Percentiles rank a stretch among this genome's conserved stretches.
Evolutionary conservation across 306 rosid species (phyloP).

Genomic region (Sphenostylis stenocarpa): DNA sequence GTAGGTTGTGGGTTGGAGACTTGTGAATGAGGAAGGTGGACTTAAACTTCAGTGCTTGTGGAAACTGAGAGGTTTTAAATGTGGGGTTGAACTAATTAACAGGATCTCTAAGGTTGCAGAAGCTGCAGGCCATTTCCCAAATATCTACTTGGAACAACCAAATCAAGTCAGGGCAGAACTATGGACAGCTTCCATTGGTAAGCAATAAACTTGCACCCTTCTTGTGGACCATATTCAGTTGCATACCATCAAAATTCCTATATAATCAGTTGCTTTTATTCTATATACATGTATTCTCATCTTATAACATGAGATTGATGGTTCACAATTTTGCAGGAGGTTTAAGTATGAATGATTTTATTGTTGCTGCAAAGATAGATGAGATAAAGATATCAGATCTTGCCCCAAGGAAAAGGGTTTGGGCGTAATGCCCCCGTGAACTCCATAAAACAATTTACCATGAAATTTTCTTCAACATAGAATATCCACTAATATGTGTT

Average conservation of each 20-base stretch:
- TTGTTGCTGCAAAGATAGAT: slow-evolving; percentile 84
- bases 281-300: not conserved
- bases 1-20: slow-evolving; percentile 91
- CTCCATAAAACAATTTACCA: slow-evolving; percentile 12
- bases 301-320: slow-evolving; percentile 11
- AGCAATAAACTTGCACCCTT: slow-evolving; percentile 13
- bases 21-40: slow-evolving; percentile 57
- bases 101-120: slow-evolving; percentile 67
- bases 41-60: slow-evolving; percentile 80
- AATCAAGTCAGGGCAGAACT: slow-evolving; percentile 82
- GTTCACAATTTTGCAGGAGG: slow-evolving; percentile 72
- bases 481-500: slow-evolving; percentile 23
- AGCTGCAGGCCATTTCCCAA: slow-evolving; percentile 71
- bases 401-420: slow-evolving; percentile 74
- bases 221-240: not conserved
- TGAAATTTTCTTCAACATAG: not conserved
- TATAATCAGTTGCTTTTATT: not conserved
- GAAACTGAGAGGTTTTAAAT: slow-evolving; percentile 80
- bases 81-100: slow-evolving; percentile 76
- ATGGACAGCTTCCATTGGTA: slow-evolving; percentile 85
- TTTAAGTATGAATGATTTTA: slow-evolving; percentile 87
- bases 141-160: slow-evolving; percentile 73
- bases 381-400: slow-evolving; percentile 82
- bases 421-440: slow-evolving; percentile 60
- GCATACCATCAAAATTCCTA: not conserved